These are phyloP conservation scores for Alternaria arbusti DNA, from an alignment of 2,329 filamentous ascomycete species.

Conservation along the genomic window DNA sequence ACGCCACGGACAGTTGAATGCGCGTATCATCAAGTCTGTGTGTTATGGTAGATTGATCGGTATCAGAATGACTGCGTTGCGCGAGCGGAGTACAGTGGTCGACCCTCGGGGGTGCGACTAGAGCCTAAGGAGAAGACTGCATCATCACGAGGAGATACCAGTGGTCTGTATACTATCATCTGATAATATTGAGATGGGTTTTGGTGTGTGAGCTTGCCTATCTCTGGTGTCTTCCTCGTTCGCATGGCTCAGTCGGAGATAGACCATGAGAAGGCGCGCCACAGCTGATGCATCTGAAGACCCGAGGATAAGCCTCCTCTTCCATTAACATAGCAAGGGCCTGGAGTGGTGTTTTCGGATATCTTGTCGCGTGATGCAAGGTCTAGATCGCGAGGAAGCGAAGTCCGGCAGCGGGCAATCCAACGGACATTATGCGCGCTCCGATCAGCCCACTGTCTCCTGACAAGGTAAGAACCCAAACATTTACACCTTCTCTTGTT, in stretches of 20 bases:
- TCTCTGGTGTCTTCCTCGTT: neutral
- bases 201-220: neutral
- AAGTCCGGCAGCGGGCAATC: conserved; percentile 1
- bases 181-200: neutral
- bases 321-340: neutral
- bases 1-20: neutral
- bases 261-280: neutral
- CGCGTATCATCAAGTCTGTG: neutral
- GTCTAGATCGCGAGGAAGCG: neutral
- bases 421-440: neutral
- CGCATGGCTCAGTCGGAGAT: neutral
- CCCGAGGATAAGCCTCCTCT: neutral
- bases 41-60: neutral
- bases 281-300: neutral
- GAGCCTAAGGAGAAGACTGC: neutral
- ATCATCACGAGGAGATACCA: neutral
- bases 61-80: neutral
- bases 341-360: neutral
- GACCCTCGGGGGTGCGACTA: neutral
- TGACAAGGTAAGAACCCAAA: neutral
- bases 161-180: neutral
- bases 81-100: neutral
- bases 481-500: neutral
- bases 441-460: neutral
- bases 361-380: neutral